Conservation (phyloP, 2,329 filamentous ascomycete species). For the Nemania diffusa region DNA sequence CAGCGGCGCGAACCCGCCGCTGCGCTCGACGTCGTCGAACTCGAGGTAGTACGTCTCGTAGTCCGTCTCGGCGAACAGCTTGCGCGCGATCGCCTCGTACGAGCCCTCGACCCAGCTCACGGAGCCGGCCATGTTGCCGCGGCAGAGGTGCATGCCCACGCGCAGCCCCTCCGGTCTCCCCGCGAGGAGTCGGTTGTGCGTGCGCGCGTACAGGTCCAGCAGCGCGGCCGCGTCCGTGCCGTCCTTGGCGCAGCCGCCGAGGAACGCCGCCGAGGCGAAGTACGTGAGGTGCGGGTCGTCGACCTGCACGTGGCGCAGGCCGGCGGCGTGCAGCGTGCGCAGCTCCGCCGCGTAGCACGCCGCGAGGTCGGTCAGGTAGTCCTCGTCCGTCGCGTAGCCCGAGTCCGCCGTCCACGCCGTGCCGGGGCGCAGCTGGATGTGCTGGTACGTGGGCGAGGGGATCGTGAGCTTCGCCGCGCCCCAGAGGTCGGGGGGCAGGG, state of each 20-base stretch:
- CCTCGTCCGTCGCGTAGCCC: slow-evolving; percentile 61
- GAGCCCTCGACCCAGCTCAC: slow-evolving; percentile 62
- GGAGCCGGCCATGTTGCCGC: slow-evolving; percentile 58
- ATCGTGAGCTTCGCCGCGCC: slow-evolving; percentile 72
- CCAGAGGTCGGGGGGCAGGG: slow-evolving; percentile 64
- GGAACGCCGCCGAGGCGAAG: slow-evolving; percentile 67
- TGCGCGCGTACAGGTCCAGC: slow-evolving; percentile 69
- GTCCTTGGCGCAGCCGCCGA: slow-evolving; percentile 65
- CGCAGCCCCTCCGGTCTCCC: slow-evolving; percentile 67
- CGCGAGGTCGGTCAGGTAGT: slow-evolving; percentile 65
- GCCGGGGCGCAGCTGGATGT: slow-evolving; percentile 67
- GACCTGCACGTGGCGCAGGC: slow-evolving; percentile 64
- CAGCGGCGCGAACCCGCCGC: slow-evolving; percentile 61
- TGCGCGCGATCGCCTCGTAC: slow-evolving; percentile 62
- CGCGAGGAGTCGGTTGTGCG: slow-evolving; percentile 69
- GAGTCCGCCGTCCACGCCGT: slow-evolving; percentile 58
- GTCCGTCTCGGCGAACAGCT: slow-evolving; percentile 60
- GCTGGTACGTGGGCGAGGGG: slow-evolving; percentile 71
- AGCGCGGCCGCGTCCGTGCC: slow-evolving; percentile 62
- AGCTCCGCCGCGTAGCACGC: slow-evolving; percentile 64
- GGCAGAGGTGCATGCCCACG: slow-evolving; percentile 71
- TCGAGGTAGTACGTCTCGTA: slow-evolving; percentile 64
- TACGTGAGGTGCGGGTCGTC: slow-evolving; percentile 67
- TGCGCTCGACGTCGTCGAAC: slow-evolving; percentile 60
- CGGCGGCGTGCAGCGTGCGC: slow-evolving; percentile 62